phyloP scores from a whole-genome alignment of 441 rosid genomes.

The Erodium trifolium region DNA sequence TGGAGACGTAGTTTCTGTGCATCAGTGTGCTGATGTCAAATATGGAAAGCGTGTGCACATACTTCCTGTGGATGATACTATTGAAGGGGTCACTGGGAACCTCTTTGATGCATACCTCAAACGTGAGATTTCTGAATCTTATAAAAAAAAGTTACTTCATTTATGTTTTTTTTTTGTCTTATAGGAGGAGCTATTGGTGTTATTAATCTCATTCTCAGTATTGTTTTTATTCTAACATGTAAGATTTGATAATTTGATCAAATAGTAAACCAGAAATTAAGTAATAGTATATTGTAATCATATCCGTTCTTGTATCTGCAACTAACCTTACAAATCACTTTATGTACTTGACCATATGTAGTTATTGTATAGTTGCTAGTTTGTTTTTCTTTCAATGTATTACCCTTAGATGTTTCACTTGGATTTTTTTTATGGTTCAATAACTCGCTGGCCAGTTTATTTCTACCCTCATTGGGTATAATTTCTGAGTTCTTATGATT shows the following conservation, averaged over 20 bases:
- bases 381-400: not conserved
- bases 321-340: not conserved
- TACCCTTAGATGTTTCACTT: not conserved
- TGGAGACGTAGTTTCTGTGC: constrained; percentile 1
- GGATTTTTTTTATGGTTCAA: not conserved
- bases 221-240: not conserved
- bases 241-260: not conserved
- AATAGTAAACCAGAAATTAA: not conserved
- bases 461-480: not conserved
- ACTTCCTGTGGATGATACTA: constrained; percentile 4
- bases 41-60: constrained; percentile 5
- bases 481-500: not conserved
- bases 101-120: constrained; percentile 7
- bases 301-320: not conserved
- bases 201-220: not conserved
- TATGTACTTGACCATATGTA: not conserved
- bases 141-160: not conserved
- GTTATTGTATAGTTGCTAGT: not conserved
- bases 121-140: not conserved
- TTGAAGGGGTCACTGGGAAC: constrained; percentile 6
- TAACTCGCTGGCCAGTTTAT: not conserved
- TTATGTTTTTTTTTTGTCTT: not conserved
- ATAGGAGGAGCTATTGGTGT: not conserved
- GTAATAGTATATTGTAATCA: not conserved
- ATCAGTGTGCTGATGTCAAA: constrained; percentile 7